Evolutionary conservation across 2,329 filamentous ascomycete species (phyloP).

Genomic region (Diaporthe sp.): DNA sequence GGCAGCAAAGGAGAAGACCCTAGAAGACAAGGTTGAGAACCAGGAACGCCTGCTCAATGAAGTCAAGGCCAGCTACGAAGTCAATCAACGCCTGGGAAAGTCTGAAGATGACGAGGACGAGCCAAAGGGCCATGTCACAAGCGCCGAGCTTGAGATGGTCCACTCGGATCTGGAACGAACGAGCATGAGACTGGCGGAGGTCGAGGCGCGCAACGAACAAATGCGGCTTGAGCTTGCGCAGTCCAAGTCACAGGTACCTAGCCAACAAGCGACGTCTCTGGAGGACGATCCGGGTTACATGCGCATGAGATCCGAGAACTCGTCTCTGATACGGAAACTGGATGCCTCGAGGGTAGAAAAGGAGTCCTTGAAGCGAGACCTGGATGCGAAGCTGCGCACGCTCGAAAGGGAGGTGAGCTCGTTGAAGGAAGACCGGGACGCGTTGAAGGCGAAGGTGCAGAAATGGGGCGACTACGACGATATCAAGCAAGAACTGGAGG

Average conservation of each 20-base stretch:
- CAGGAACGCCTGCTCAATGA: constrained; percentile 94
- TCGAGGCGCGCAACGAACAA: constrained; percentile 95
- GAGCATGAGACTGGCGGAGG: constrained; percentile 86
- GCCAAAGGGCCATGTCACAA: constrained; percentile 77
- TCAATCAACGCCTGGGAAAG: constrained; percentile 88
- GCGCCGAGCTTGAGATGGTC: constrained; percentile 93
- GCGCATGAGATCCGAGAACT: constrained; percentile 92
- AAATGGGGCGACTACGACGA: constrained; percentile 97
- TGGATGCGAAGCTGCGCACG: constrained; percentile 82
- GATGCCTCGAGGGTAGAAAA: constrained; percentile 87
- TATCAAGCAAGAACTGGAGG: constrained; percentile 94
- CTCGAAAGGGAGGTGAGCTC: constrained; percentile 83
- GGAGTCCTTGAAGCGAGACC: constrained; percentile 81
- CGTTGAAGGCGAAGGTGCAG: constrained; percentile 83
- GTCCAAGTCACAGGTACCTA: constrained; percentile 79
- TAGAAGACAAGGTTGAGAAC: constrained; percentile 95
- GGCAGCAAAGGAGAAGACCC: constrained; percentile 87
- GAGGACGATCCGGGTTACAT: constrained; percentile 94
- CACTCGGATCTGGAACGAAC: constrained; percentile 92
- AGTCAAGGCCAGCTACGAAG: constrained; percentile 96
- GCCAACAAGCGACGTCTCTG: constrained; percentile 71
- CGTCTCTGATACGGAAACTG: constrained; percentile 88
- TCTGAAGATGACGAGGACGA: constrained; percentile 67
- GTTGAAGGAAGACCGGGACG: constrained; percentile 84
- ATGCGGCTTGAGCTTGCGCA: constrained; percentile 91